phyloP scores from a whole-genome alignment of 257 asterid genomes.

The Galeopsis tetrahit region DNA sequence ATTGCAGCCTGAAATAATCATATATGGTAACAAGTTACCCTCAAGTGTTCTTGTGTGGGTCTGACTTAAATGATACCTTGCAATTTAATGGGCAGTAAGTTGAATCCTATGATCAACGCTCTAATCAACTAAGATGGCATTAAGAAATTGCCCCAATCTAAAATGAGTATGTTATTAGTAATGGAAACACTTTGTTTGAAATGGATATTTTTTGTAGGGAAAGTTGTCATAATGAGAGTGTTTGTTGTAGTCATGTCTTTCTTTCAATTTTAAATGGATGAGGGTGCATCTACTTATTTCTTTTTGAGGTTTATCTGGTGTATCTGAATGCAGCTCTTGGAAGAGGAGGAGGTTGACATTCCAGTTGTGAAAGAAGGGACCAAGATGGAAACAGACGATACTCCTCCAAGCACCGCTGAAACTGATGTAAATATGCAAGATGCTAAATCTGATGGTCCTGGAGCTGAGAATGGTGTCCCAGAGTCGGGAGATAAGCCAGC shows the following conservation, averaged over 20 bases:
- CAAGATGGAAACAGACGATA: conserved; percentile 79
- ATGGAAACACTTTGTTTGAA: neutral
- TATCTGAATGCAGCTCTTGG: conserved; percentile 60
- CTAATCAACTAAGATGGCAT: too few relatives aligned
- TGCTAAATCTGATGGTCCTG: conserved; percentile 55
- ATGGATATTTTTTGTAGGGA: neutral
- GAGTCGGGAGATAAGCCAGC: conserved; percentile 62
- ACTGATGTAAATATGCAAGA: conserved; percentile 75
- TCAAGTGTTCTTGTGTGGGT: neutral
- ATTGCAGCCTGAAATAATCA: neutral
- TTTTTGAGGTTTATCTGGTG: neutral
- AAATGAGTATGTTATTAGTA: neutral
- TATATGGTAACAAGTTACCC: neutral
- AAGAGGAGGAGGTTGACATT: conserved; percentile 81
- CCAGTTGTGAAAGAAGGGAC: conserved; percentile 56
- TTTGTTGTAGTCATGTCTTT: neutral
- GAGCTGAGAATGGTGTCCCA: conserved; percentile 64
- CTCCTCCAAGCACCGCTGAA: conserved; percentile 42
- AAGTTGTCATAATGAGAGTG: neutral
- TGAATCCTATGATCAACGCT: neutral
- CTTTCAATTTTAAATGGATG: neutral
- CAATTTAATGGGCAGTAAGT: neutral
- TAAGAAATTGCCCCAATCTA: neutral
- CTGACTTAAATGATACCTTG: neutral
- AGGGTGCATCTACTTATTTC: neutral